Evolutionary conservation across 768 basidiomycete genomes (phyloP), one percentile per base, ranked within the genome.

Genomic region (Leccinum fibrillosum): DNA sequence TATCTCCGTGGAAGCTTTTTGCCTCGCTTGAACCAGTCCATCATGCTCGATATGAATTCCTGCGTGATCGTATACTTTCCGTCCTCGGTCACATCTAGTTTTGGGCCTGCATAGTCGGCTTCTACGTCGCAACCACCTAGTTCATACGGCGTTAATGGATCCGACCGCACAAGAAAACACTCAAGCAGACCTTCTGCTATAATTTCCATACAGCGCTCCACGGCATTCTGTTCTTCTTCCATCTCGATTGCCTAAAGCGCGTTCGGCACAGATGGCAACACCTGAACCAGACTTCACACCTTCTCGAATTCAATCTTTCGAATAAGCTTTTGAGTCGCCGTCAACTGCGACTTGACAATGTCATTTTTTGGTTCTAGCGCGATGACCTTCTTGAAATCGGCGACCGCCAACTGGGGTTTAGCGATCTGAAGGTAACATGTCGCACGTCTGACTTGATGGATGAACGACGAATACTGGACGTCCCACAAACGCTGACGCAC

Each of bases 231-330:
- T 69, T 94, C 93, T 55, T 92, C 95, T 70, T 94, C 94, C 56
- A 90, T 78, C 67, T 94, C 91, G 60, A 99, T 99, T 17, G 94
- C 94, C 90, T 92, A 61, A 26, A 64, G 56, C 50, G 47, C 42
- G 51, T 55, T 56, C 34, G 21, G 39, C 19, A 61, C 42, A 42
- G 42, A 51, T 26, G 23, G 19, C 11, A 61, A 45, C 32, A 34
- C 30, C 30, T 17, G 12, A 25, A 34, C 15, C 11, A 13, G 6
- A 35, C 32, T 11, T 63, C 74, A 37, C 28, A 87, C 92, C 82
- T 94, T 95, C 73, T 97, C 94, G 64, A 96, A 96, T 66, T 94
- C 92, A 61, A 92, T 89, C 69, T 86, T 86, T 39, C 92, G 82
- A 53, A 96, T 83, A 50, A 98, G 81, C 75, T 98, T 99, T 69